These are phyloP conservation scores for Arachis stenosperma DNA, from an alignment of 306 rosid species.

Conservation along the genomic window DNA sequence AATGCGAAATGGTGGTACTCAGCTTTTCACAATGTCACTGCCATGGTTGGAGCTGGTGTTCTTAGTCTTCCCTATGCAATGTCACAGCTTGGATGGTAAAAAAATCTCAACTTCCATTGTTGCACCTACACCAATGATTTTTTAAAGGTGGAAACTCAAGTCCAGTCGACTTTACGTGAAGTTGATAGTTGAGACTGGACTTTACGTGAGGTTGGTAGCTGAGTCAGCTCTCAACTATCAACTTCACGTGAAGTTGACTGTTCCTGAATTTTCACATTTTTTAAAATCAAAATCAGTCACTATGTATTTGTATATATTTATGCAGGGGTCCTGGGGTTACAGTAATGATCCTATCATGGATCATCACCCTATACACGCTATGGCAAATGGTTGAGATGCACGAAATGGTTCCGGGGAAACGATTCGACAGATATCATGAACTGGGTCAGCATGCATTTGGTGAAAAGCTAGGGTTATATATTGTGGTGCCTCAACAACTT, in stretches of 20 bases:
- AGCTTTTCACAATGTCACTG: slow-evolving; percentile 85
- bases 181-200: no score
- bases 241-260: no score
- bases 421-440: slow-evolving; percentile 85
- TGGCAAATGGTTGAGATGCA: slow-evolving; percentile 97
- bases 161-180: no score
- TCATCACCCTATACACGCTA: slow-evolving; percentile 66
- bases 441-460: slow-evolving; percentile 86
- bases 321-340: slow-evolving; percentile 80
- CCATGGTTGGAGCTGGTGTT: slow-evolving; percentile 96
- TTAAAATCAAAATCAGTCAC: no score
- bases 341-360: slow-evolving; percentile 66
- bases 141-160: no score
- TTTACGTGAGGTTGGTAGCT: no score
- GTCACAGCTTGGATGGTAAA: slow-evolving; percentile 75
- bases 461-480: slow-evolving; percentile 75
- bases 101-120: slow-evolving; percentile 2
- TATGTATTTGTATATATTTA: no score
- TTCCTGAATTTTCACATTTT: no score
- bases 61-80: slow-evolving; percentile 77
- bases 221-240: no score
- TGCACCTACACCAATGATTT: no score
- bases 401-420: slow-evolving; percentile 81
- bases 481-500: slow-evolving; percentile 89
- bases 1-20: slow-evolving; percentile 95